Evolutionary conservation across 768 basidiomycete species (phyloP), one percentile per base, ranked within the genome.

Genomic region (Phylloporus sp.): DNA sequence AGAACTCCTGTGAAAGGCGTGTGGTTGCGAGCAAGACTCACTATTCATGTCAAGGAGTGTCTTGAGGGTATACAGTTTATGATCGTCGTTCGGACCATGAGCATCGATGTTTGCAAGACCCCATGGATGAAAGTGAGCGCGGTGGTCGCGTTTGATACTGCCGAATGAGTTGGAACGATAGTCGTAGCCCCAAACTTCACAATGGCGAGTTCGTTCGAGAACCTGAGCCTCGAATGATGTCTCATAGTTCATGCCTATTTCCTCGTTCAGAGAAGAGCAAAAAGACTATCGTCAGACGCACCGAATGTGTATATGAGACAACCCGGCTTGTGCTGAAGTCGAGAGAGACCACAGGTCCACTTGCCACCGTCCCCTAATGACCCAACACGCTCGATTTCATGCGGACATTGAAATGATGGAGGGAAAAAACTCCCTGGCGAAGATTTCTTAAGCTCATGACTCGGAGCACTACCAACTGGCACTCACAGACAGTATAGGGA

Each of bases 331-430:
- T 74, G 66, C 42, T 67, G 66, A 6, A 84, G 63, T 4, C 76
- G 70, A 20, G 77, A 77, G 21, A 84, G 57, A 3, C 84, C 84
- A 55, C 84, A 84, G 14, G 81, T 71, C 79, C 80, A 85, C 64
- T 84, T 85, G 13, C 84, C 82, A 13, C 83, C 82, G 57, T 84
- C 82, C 15, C 81, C 81, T 9, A 84, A 64, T 13, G 73, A 69
- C 32, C 73, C 73, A 41, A 74, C 46, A 18, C 73, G 72, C 50
- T 74, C 67, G 11, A 67, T 40, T 42, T 70, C 64, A 48, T 74
- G 72, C 18, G 75, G 73, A 55, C 75, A 74, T 24, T 67, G 61
- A 49, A 71, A 76, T 1, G 71, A 55, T 0, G 75, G 65, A 17
- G 67, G 64, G 42, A 75, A 75, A 48, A 76, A 76, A 52, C 75